Base-by-base conservation (phyloP, 805 yeast genomes). In the Hanseniaspora meyeri region DNA sequence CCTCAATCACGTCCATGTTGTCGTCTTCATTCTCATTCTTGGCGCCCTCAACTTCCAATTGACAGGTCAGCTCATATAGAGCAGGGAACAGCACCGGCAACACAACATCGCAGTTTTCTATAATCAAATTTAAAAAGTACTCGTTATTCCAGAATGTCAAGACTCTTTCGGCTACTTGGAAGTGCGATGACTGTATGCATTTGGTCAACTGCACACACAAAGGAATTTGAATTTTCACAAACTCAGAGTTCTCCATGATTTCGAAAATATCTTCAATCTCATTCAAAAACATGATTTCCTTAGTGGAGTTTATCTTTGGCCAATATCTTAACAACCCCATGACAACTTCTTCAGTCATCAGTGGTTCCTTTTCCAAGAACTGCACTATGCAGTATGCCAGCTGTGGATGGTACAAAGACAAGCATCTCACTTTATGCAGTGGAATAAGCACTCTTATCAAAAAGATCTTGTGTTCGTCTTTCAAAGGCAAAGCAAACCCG, bases 191-290 rank as follows among this genome's bases (percentile, higher is more conserved):
- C 31, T 95, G 79, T 42, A 93, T 90, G 72, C 97, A 91, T 70
- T 86, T 88, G 51, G 96, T 85, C 61, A 93, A 77, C 71, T 93
- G 98, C 34, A 91, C 95, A 71, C 90, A 90, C 49, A 93, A 73
- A 3, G 97, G 97, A 2, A 89, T 85, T 70, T 90, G 95, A 61
- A 93, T 87, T 70, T 88, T 87, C 61, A 82, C 79, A 67, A 93
- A 93, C 70, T 93, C 97, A 58, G 78, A 74, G 14, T 97, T 95
- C 70, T 91, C 97, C 75, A 91, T 88, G 32, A 88, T 93, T 72
- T 93, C 98, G 67, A 90, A 87, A 4, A 93, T 90, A 68, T 93
- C 98, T 70, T 93, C 98, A 61, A 93, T 80, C 72, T 93, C 98
- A 70, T 91, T 88, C 65, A 93, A 74, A 65, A 90, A 93, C 95